Evolutionary conservation across 148 eudicot species (phyloP).

Genomic region (Simmondsia chinensis): DNA sequence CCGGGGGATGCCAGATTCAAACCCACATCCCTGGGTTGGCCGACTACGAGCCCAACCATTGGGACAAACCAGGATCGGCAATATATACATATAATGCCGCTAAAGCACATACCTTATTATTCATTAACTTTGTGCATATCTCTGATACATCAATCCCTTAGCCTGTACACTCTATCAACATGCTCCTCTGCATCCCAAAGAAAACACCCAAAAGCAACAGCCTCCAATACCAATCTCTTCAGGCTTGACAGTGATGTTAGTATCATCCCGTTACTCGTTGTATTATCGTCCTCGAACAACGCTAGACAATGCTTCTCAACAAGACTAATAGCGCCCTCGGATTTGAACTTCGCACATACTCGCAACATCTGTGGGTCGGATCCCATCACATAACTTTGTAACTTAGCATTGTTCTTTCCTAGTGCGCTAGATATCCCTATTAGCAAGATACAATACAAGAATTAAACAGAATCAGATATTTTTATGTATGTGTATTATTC

Average conservation of each 20-base stretch:
- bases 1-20: no score
- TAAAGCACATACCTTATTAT: no score
- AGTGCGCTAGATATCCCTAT: constrained; percentile 13
- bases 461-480: no score
- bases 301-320: constrained; percentile 57
- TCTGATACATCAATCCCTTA: constrained; percentile 24
- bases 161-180: constrained; percentile 43
- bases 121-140: not conserved
- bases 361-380: constrained; percentile 37
- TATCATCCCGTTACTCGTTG: constrained; percentile 34
- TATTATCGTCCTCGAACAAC: constrained; percentile 30
- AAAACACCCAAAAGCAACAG: constrained; percentile 79
- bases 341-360: constrained; percentile 49
- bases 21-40: no score
- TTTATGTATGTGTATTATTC: no score
- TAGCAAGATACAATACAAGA: no score
- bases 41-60: no score
- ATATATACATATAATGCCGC: no score
- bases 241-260: constrained; percentile 59
- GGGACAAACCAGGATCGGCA: no score
- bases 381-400: constrained; percentile 45
- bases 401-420: constrained; percentile 22
- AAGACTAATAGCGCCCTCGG: constrained; percentile 45
- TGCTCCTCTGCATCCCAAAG: constrained; percentile 75
- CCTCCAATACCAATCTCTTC: constrained; percentile 80